phyloP scores from a whole-genome alignment of 495 filamentous ascomycete species.

The Neohortaea acidophila region DNA sequence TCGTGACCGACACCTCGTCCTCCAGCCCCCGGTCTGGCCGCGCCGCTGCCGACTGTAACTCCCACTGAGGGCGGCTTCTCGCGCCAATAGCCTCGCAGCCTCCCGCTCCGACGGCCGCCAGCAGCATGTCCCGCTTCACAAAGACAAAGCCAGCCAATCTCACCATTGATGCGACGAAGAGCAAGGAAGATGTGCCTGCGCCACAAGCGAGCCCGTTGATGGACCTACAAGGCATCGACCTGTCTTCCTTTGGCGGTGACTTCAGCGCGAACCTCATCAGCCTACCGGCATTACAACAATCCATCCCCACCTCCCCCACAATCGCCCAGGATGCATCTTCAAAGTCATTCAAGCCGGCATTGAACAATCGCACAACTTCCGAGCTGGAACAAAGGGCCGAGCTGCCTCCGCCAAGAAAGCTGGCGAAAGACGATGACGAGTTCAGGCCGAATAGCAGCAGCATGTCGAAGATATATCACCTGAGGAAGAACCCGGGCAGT shows the following conservation, averaged over 20 bases:
- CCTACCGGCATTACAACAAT: slow-evolving; percentile 7
- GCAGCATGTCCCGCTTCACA: slow-evolving; percentile 8
- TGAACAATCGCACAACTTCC: background rate
- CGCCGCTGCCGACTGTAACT: too few species aligned
- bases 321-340: slow-evolving; percentile 2
- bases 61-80: too few species aligned
- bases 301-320: slow-evolving; percentile 8
- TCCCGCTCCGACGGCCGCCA: too few species aligned
- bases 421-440: slow-evolving; percentile 11
- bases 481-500: slow-evolving; percentile 22
- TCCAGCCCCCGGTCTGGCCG: too few species aligned
- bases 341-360: too few species aligned
- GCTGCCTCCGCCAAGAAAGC: too few species aligned
- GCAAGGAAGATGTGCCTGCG: background rate
- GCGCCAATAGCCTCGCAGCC: too few species aligned
- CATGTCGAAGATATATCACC: slow-evolving; percentile 21
- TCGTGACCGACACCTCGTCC: too few species aligned
- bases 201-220: slow-evolving; percentile 13
- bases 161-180: slow-evolving; percentile 12
- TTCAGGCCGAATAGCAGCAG: slow-evolving; percentile 9
- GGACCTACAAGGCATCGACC: slow-evolving; percentile 11
- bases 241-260: slow-evolving; percentile 17
- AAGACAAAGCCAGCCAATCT: slow-evolving; percentile 8
- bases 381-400: background rate
- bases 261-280: slow-evolving; percentile 3